Percentiles rank a stretch among this genome's conserved stretches.
phyloP scores from a whole-genome alignment of 257 asterid species.

The Salvia rosmarinus region DNA sequence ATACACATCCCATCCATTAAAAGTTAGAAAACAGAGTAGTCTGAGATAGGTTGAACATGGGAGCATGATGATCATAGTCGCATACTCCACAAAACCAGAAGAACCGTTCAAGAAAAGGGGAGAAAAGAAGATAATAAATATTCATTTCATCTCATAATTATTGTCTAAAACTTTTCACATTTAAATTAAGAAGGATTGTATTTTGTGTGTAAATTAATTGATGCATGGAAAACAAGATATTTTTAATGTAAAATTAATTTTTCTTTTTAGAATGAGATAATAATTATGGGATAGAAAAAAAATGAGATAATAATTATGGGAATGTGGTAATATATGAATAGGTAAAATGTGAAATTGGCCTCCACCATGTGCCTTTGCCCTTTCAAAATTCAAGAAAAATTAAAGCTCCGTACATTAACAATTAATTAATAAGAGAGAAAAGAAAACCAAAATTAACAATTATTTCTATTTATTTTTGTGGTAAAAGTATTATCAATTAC shows the following conservation, averaged over 20 bases:
- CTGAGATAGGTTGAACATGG: slow-evolving; percentile 45
- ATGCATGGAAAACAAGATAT: no score
- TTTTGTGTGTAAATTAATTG: no score
- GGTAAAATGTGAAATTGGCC: slow-evolving; percentile 43
- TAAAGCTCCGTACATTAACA: neutral
- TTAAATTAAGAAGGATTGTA: no score
- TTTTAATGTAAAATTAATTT: no score
- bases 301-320: no score
- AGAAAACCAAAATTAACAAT: neutral
- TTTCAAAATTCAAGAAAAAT: slow-evolving; percentile 25
- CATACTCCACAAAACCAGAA: slow-evolving; percentile 46
- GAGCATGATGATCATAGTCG: slow-evolving; percentile 37
- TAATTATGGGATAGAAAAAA: no score
- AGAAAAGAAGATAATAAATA: neutral
- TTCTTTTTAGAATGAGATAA: no score
- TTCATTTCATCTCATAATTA: no score
- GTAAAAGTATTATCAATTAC: slow-evolving; percentile 46
- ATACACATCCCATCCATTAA: no score
- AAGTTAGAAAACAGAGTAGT: neutral
- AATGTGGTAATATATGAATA: no score
- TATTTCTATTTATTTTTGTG: neutral
- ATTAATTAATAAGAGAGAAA: slow-evolving; percentile 4
- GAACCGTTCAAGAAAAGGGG: slow-evolving; percentile 41
- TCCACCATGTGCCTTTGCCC: slow-evolving; percentile 64
- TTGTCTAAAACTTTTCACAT: no score